Conservation (phyloP, 164 flowering plant species). For the Warburgia ugandensis region DNA sequence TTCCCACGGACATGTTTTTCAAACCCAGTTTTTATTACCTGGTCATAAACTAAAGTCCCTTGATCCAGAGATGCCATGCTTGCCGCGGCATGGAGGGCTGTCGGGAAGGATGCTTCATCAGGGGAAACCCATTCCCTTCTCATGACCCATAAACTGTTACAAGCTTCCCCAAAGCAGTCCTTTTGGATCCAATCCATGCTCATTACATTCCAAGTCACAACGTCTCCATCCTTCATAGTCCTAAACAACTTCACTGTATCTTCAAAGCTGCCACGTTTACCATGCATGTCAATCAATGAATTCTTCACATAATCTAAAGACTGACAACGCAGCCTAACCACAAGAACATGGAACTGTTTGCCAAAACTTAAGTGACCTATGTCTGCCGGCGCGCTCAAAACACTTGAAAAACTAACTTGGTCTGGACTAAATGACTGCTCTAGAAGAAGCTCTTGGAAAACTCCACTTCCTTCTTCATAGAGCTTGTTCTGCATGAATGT, state of each 20-base stretch:
- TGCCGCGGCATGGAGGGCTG: slow-evolving; percentile 48
- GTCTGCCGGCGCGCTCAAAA: slow-evolving; percentile 41
- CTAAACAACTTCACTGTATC: slow-evolving; percentile 35
- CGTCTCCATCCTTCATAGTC: slow-evolving; percentile 26
- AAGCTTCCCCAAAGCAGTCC: slow-evolving; percentile 43
- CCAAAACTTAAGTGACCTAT: slow-evolving; percentile 29
- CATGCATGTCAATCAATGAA: slow-evolving; percentile 13
- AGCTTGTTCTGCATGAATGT: slow-evolving; percentile 26
- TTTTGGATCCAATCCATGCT: slow-evolving; percentile 38
- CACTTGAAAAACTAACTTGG: slow-evolving; percentile 46
- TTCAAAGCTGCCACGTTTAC: slow-evolving; percentile 23
- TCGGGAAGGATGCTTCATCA: slow-evolving; percentile 20
- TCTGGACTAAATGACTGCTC: slow-evolving; percentile 29
- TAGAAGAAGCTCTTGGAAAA: slow-evolving; percentile 25
- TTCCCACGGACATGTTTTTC: slow-evolving; percentile 25
- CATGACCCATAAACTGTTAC: slow-evolving; percentile 44
- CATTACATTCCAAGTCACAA: slow-evolving; percentile 57
- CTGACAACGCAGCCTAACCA: slow-evolving; percentile 28
- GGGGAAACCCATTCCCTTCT: slow-evolving; percentile 39
- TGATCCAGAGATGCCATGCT: slow-evolving; percentile 39
- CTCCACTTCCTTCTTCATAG: slow-evolving; percentile 24
- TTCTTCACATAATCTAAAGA: slow-evolving; percentile 22
- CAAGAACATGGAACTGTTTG: slow-evolving; percentile 43
- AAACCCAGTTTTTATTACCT: slow-evolving; percentile 43
- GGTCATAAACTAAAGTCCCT: slow-evolving; percentile 41